These are phyloP conservation scores for Cladophialophora exuberans DNA, from an alignment of 2,329 filamentous ascomycete species.

Conservation along the genomic window DNA sequence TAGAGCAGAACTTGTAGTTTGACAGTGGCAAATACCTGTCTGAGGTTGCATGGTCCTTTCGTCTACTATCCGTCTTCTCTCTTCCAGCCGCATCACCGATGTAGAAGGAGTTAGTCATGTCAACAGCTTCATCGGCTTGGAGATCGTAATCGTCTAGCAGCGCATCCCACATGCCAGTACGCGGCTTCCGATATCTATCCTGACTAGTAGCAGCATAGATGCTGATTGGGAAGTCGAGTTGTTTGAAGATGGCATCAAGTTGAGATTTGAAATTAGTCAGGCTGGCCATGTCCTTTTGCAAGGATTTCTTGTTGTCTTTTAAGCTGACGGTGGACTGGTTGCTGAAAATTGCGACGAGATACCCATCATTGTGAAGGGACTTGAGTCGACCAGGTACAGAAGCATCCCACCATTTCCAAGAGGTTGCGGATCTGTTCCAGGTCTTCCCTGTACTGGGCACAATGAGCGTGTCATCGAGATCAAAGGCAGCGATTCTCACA, in stretches of 20 bases:
- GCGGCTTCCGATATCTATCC: conserved; percentile 84
- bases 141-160: conserved; percentile 65
- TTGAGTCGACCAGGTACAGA: conserved; percentile 69
- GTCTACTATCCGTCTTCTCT: conserved; percentile 47
- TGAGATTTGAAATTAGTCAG: conserved; percentile 83
- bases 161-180: conserved; percentile 84
- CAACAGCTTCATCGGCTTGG: conserved; percentile 59
- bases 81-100: conserved; percentile 79
- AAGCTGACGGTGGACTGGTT: conserved; percentile 87
- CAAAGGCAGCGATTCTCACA: conserved; percentile 49
- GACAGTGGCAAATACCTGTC: conserved; percentile 52
- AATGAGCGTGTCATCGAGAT: conserved; percentile 82
- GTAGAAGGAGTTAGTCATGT: conserved; percentile 75
- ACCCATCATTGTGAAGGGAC: conserved; percentile 72
- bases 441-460: conserved; percentile 77
- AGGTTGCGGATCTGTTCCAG: conserved; percentile 69
- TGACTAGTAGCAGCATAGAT: conserved; percentile 85
- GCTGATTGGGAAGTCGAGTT: conserved; percentile 74
- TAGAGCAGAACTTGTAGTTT: background rate
- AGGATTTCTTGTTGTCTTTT: conserved; percentile 70
- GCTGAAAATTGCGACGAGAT: conserved; percentile 76
- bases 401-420: conserved; percentile 94
- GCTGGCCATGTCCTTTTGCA: conserved; percentile 69
- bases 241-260: conserved; percentile 67
- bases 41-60: conserved; percentile 62